Percentiles rank a stretch among this genome's conserved stretches.
These are phyloP conservation scores for Acer negundo DNA, from an alignment of 345 rosid genomes.

Conservation along the genomic window DNA sequence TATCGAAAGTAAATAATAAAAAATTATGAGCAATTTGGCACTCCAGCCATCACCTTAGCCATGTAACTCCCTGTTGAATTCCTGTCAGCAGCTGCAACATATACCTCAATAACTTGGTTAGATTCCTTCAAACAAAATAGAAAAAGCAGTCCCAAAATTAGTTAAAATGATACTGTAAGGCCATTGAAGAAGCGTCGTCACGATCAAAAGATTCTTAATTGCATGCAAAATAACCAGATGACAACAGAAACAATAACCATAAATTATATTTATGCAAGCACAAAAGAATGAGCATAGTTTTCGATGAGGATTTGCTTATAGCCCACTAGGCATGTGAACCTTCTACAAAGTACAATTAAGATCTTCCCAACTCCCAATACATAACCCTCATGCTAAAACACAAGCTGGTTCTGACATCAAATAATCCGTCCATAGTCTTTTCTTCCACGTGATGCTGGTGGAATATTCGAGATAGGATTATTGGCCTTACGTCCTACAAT, in stretches of 20 bases:
- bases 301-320: conserved; percentile 36
- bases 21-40: neutral
- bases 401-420: conserved; percentile 44
- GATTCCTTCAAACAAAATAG: conserved; percentile 12
- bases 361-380: conserved; percentile 58
- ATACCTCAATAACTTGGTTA: conserved; percentile 18
- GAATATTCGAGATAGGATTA: conserved; percentile 69
- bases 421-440: conserved; percentile 86
- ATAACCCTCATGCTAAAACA: conserved; percentile 38
- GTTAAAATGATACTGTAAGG: neutral
- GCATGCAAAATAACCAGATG: conserved; percentile 24
- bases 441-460: conserved; percentile 82
- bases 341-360: conserved; percentile 38
- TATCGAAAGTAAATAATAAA: neutral
- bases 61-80: conserved; percentile 4
- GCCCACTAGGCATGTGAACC: conserved; percentile 79
- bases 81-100: conserved; percentile 25
- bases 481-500: conserved; percentile 77
- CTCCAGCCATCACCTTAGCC: conserved; percentile 20
- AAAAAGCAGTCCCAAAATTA: neutral
- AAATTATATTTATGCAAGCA: conserved; percentile 51
- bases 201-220: conserved; percentile 22
- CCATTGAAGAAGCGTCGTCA: conserved; percentile 9
- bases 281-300: conserved; percentile 45
- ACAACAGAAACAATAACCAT: conserved; percentile 34